Conservation (phyloP, 768 basidiomycete genomes). For the Mrakia blollopis region DNA sequence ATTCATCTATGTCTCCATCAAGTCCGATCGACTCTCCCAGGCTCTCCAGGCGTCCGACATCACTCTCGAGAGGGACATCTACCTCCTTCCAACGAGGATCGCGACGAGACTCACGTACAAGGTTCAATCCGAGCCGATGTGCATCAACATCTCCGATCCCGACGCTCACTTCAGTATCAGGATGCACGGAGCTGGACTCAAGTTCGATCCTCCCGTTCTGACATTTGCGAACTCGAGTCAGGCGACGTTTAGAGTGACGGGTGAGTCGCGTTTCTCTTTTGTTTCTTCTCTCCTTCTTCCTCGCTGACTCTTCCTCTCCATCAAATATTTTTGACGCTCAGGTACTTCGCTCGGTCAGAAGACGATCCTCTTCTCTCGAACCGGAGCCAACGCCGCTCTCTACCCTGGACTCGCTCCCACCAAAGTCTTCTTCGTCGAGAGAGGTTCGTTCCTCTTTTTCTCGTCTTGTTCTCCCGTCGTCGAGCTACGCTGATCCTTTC, state of each 20-base stretch:
- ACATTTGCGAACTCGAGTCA: slow-evolving; percentile 72
- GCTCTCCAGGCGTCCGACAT: slow-evolving; percentile 52
- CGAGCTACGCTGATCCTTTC: too few relatives aligned
- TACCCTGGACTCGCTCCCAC: slow-evolving; percentile 79
- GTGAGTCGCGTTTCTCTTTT: slow-evolving; percentile 40
- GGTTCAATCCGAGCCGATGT: slow-evolving; percentile 78
- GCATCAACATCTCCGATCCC: slow-evolving; percentile 74
- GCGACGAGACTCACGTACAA: slow-evolving; percentile 80
- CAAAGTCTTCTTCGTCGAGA: slow-evolving; percentile 68
- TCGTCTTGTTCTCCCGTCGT: too few relatives aligned
- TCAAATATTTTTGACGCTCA: neutral
- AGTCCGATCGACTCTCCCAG: slow-evolving; percentile 62
- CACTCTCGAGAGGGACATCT: slow-evolving; percentile 50
- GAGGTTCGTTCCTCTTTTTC: neutral
- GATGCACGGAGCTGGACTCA: slow-evolving; percentile 67
- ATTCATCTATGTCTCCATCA: slow-evolving; percentile 23
- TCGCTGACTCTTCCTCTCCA: neutral
- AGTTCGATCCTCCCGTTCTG: slow-evolving; percentile 79
- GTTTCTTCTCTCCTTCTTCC: neutral
- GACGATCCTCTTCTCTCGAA: slow-evolving; percentile 73
- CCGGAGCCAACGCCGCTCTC: slow-evolving; percentile 73
- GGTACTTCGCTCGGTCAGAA: slow-evolving; percentile 67
- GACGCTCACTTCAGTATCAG: slow-evolving; percentile 80
- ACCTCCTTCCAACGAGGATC: slow-evolving; percentile 53
- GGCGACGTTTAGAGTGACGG: slow-evolving; percentile 84